Evolutionary conservation across 2,329 filamentous ascomycete genomes (phyloP), one percentile per base, ranked within the genome.

Genomic region (Fusarium odoratissimum): DNA sequence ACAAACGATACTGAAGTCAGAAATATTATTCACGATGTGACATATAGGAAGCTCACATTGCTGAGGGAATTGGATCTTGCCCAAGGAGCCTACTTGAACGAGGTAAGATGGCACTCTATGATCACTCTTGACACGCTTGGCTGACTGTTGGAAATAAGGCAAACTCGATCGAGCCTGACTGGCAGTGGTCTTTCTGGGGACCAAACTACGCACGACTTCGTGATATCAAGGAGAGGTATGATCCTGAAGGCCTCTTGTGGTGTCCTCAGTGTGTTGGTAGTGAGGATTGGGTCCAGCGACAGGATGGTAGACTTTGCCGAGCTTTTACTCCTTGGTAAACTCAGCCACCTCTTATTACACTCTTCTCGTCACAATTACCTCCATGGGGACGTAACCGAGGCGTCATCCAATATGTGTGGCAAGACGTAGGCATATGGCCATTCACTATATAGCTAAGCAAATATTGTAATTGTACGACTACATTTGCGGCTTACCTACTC

Each of bases 171-270:
- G 31, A 60, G 4, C 45, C 54, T 12, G 60, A 10, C 38, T 59
- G 60, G 55, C 45, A 60, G n/a, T 40, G 12, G 54, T 64, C 60
- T 6, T 60, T 64, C 6, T 64, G 25, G n/a, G 62, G 48, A 12
- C 56, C 38, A 0, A 61, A 55, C 2, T 55, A 54, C 35, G 46
- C 30, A 1, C 33, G 41, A 5, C 41, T 65, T 4, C 33, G 33
- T 14, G 40, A 60, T 3, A 31, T 55, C 4, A 60, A 65, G n/a
- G 28, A 46, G 3, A 55, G 10, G 11, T 60, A 49, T 19, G 62
- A 61, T 30, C 41, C 62, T 5, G 19, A 28, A 1, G 57, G 62
- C 1, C 16, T 55, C n/a, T 10, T 65, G 6, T 65, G 48, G 56
- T 65, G 57, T n/a, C 56, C 28, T 21, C 45, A 23, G 13, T 55